phyloP scores from a whole-genome alignment of 202 grass and related monocot species.

The Eragrostis tef region DNA sequence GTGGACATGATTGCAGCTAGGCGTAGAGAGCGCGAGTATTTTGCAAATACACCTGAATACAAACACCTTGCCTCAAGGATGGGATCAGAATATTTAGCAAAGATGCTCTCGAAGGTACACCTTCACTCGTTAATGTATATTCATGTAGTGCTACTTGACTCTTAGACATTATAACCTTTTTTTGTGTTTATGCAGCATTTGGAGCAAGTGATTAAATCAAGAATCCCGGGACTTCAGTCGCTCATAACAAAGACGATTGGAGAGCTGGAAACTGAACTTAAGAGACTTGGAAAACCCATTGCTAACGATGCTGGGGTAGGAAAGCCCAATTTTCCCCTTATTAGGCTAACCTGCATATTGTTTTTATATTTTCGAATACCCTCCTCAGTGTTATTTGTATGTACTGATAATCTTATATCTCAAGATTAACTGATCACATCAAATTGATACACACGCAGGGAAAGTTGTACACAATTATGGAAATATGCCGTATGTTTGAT shows the following conservation, averaged over 20 bases:
- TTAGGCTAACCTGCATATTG: not conserved
- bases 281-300: constrained; percentile 92
- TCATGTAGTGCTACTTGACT: not conserved
- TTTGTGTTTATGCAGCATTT: constrained; percentile 66
- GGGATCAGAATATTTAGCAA: constrained; percentile 92
- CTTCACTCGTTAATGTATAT: constrained; percentile 32
- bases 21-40: constrained; percentile 84
- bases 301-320: constrained; percentile 95
- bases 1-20: constrained; percentile 98
- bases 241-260: constrained; percentile 92
- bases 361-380: not conserved
- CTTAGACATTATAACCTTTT: constrained; percentile 9
- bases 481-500: constrained; percentile 99
- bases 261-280: constrained; percentile 93
- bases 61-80: constrained; percentile 87
- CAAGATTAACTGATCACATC: constrained; percentile 2
- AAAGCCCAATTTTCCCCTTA: not conserved
- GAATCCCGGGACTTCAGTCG: constrained; percentile 93
- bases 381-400: not conserved
- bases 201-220: constrained; percentile 90
- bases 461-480: constrained; percentile 98
- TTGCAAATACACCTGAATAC: constrained; percentile 80
- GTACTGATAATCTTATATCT: not conserved
- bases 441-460: constrained; percentile 61
- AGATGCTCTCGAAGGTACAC: constrained; percentile 87